These are phyloP conservation scores for Neofusicoccum kwambonambiense DNA, from an alignment of 2,329 filamentous ascomycete species.

Conservation along the genomic window DNA sequence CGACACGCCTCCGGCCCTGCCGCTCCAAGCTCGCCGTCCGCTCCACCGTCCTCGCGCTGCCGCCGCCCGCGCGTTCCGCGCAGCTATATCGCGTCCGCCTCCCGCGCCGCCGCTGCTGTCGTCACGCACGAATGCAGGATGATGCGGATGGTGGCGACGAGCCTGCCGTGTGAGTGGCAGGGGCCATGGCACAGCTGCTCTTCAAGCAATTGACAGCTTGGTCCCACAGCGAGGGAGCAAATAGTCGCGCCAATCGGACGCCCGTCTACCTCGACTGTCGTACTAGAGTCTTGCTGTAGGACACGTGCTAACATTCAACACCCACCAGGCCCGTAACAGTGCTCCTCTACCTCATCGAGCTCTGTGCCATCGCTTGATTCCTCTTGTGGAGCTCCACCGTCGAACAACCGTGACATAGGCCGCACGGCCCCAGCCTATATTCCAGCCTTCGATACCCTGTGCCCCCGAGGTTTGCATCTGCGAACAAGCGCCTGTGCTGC, in stretches of 20 bases:
- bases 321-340: conserved; percentile 22
- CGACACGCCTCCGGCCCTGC: not conserved
- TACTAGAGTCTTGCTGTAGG: conserved; percentile 29
- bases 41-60: not conserved
- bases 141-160: not conserved
- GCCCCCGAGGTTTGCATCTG: conserved; percentile 27
- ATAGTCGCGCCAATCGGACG: conserved; percentile 28
- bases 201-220: conserved; percentile 37
- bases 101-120: conserved; percentile 3
- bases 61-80: conserved; percentile 11
- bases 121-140: not conserved
- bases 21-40: not conserved
- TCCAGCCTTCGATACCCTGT: not conserved
- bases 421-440: not conserved
- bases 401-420: not conserved
- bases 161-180: conserved; percentile 9
- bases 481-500: conserved; percentile 24
- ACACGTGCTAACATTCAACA: conserved; percentile 39
- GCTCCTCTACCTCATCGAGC: conserved; percentile 25
- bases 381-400: conserved; percentile 24
- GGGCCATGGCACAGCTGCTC: conserved; percentile 22
- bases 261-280: conserved; percentile 27
- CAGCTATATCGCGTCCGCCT: conserved; percentile 10
- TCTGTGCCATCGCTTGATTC: conserved; percentile 29
- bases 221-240: conserved; percentile 35